A percentile compares a stretch with the other conserved stretches of the same genome.
phyloP scores from a whole-genome alignment of 768 basidiomycete genomes.

The Boletus speciosus region DNA sequence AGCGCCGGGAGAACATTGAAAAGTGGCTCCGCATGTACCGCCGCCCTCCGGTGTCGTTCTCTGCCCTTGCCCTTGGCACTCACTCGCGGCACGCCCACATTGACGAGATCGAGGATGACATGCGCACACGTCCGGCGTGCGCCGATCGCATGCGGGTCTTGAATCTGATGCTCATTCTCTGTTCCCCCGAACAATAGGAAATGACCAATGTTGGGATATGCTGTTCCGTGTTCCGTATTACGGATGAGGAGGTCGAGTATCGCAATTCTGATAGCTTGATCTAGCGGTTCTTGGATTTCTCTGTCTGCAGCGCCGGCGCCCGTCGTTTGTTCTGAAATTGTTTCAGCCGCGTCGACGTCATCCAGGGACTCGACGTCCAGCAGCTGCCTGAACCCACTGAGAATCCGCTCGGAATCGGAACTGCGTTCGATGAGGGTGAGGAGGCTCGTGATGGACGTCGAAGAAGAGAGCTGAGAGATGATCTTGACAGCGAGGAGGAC shows the following conservation, averaged over 20 bases:
- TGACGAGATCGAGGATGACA: conserved; percentile 74
- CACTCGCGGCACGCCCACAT: conserved; percentile 62
- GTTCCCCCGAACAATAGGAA: conserved; percentile 76
- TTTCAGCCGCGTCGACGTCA: conserved; percentile 59
- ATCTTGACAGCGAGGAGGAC: conserved; percentile 78
- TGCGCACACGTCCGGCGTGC: conserved; percentile 73
- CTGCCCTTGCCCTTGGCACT: conserved; percentile 43
- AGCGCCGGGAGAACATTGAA: conserved; percentile 67
- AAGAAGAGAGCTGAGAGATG: conserved; percentile 60
- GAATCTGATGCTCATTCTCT: conserved; percentile 60
- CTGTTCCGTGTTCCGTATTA: conserved; percentile 57
- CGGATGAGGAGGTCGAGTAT: conserved; percentile 80
- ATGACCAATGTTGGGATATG: conserved; percentile 84
- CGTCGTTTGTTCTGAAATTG: conserved; percentile 55
- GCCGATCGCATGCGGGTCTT: conserved; percentile 75
- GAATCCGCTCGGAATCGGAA: conserved; percentile 78
- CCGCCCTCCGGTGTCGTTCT: conserved; percentile 28
- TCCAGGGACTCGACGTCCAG: conserved; percentile 60
- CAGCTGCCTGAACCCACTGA: conserved; percentile 70
- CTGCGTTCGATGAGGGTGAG: conserved; percentile 78
- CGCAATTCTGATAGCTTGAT: conserved; percentile 69
- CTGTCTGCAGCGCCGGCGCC: conserved; percentile 71
- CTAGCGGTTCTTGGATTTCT: conserved; percentile 43
- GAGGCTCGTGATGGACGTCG: conserved; percentile 66
- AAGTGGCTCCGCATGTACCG: conserved; percentile 43